A percentile compares a stretch with the other conserved stretches of the same genome.
Evolutionary conservation across 805 yeast genomes (phyloP).

Genomic region (Blastobotrys chiropterorum): DNA sequence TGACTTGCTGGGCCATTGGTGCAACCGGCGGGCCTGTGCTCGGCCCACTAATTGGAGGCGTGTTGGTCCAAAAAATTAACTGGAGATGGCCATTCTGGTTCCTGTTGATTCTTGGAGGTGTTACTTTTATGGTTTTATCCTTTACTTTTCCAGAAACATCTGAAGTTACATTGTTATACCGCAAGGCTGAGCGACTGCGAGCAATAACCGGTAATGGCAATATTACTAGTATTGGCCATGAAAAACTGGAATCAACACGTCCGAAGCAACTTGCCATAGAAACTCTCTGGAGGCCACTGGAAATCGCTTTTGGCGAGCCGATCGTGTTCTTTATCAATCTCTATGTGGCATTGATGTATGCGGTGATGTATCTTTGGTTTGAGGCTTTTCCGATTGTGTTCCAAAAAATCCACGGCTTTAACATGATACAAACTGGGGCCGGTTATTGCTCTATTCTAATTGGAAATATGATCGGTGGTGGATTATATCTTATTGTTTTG

Average conservation of each 20-base stretch:
- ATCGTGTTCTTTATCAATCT: constrained; percentile 43
- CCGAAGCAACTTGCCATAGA: constrained; percentile 21
- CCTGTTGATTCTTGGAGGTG: constrained; percentile 33
- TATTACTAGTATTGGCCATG: constrained; percentile 39
- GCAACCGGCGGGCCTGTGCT: constrained; percentile 48
- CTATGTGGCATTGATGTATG: constrained; percentile 44
- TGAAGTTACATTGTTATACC: constrained; percentile 71
- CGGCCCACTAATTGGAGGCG: constrained; percentile 53
- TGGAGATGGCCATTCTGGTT: constrained; percentile 55
- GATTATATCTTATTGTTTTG: constrained; percentile 8
- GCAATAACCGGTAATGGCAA: constrained; percentile 24
- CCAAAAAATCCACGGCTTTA: constrained; percentile 37
- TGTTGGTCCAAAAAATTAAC: constrained; percentile 38
- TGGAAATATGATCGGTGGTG: constrained; percentile 40
- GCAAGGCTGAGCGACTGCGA: constrained; percentile 58
- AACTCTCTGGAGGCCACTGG: constrained; percentile 31
- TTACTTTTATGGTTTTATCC: constrained; percentile 31
- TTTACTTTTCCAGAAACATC: constrained; percentile 60
- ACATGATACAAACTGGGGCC: constrained; percentile 41
- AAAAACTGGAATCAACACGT: constrained; percentile 27
- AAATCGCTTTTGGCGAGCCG: constrained; percentile 45
- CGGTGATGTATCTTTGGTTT: constrained; percentile 47
- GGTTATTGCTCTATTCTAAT: constrained; percentile 27
- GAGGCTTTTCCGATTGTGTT: constrained; percentile 54
- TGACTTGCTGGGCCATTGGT: constrained; percentile 49